These are phyloP conservation scores for Microcyclosporella mali DNA, from an alignment of 2,329 filamentous ascomycete genomes.

Conservation along the genomic window DNA sequence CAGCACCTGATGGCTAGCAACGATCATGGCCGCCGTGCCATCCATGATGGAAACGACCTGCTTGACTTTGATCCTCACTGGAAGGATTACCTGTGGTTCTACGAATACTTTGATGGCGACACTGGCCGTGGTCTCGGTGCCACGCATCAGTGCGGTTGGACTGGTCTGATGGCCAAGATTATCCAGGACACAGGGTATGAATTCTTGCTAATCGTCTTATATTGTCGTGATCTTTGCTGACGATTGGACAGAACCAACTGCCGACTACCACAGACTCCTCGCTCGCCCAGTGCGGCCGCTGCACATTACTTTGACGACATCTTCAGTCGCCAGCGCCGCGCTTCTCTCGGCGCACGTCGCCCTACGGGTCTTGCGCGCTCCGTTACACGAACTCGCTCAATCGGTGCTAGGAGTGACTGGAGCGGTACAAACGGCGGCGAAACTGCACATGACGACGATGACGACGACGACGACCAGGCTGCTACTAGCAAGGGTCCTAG, in stretches of 20 bases:
- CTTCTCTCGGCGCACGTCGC: conserved; percentile 55
- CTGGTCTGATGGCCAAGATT: conserved; percentile 88
- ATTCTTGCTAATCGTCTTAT: neutral
- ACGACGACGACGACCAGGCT: conserved; percentile 29
- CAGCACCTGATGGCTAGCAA: conserved; percentile 84
- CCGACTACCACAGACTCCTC: conserved; percentile 85
- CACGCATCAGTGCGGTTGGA: conserved; percentile 95
- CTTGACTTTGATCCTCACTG: conserved; percentile 89
- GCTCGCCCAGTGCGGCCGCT: conserved; percentile 75
- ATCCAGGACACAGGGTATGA: conserved; percentile 94
- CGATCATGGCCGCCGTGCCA: conserved; percentile 78
- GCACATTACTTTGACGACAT: conserved; percentile 94
- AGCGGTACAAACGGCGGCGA: conserved; percentile 34
- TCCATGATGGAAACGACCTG: conserved; percentile 77
- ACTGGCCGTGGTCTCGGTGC: conserved; percentile 82
- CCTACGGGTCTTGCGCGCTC: conserved; percentile 48
- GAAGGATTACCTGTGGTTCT: conserved; percentile 92
- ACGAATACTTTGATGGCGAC: conserved; percentile 96
- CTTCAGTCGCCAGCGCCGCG: conserved; percentile 54
- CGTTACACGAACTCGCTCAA: conserved; percentile 53
- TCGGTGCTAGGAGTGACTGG: conserved; percentile 76
- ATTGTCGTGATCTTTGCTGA: conserved; percentile 35
- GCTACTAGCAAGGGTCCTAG: conserved; percentile 16
- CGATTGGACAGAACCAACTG: conserved; percentile 63
- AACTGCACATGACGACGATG: conserved; percentile 33